phyloP scores from a whole-genome alignment of 2,329 filamentous ascomycete genomes.

The Microdochium nivale region DNA sequence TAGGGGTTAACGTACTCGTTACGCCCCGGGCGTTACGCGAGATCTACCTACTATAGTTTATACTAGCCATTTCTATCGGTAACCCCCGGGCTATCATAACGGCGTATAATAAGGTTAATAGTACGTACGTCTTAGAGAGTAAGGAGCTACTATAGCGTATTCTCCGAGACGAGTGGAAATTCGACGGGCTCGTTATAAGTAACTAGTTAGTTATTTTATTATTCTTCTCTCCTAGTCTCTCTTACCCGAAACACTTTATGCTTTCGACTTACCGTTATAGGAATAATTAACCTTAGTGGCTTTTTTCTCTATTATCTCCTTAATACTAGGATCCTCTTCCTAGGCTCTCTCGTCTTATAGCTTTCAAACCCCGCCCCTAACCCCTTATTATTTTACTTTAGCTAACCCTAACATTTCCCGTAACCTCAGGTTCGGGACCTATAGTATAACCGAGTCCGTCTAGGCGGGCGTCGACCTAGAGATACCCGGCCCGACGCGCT shows the following conservation, averaged over 20 bases:
- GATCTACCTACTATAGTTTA: conserved; percentile 50
- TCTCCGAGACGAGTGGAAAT: conserved; percentile 51
- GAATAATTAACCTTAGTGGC: too few relatives aligned
- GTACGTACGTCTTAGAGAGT: conserved; percentile 51
- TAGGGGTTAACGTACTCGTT: conserved; percentile 44
- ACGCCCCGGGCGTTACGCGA: conserved; percentile 48
- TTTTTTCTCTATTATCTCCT: too few relatives aligned
- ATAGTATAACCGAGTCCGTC: conserved; percentile 24
- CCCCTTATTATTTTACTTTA: too few relatives aligned
- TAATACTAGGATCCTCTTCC: too few relatives aligned
- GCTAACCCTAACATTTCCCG: too few relatives aligned
- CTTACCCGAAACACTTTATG: too few relatives aligned
- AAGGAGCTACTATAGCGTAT: conserved; percentile 45
- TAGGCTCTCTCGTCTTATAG: too few relatives aligned
- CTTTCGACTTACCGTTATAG: too few relatives aligned
- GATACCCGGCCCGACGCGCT: conserved; percentile 24
- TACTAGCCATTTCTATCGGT: conserved; percentile 37
- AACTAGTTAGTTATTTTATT: conserved; percentile 18
- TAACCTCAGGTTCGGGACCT: conserved; percentile 16
- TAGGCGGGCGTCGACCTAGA: conserved; percentile 31
- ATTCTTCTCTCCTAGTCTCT: too few relatives aligned
- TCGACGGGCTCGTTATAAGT: conserved; percentile 35
- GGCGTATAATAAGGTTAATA: conserved; percentile 60
- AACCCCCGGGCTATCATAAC: conserved; percentile 61
- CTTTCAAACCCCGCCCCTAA: too few relatives aligned